These are phyloP conservation scores for Fusarium anguioides DNA, from an alignment of 2,329 filamentous ascomycete species.

Conservation along the genomic window DNA sequence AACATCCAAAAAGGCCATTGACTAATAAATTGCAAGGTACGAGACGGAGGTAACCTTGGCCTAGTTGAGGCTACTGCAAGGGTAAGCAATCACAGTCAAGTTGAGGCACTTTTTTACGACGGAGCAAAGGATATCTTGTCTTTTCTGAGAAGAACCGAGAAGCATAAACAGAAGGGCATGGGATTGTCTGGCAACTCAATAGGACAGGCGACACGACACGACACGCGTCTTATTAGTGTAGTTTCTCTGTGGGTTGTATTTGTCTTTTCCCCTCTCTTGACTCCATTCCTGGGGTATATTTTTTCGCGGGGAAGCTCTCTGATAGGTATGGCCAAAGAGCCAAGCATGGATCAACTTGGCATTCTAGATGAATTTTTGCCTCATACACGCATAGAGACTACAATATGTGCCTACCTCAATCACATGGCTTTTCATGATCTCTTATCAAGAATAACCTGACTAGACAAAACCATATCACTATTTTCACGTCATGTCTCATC, in stretches of 20 bases:
- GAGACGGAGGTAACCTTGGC: slow-evolving; percentile 28
- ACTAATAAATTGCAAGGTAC: slow-evolving; percentile 29
- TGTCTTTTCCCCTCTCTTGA: slow-evolving; percentile 8
- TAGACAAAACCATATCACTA: neutral
- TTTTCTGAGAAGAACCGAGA: neutral
- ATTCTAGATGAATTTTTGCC: slow-evolving; percentile 20
- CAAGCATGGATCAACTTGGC: slow-evolving; percentile 7
- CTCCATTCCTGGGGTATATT: slow-evolving; percentile 18
- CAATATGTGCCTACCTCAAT: neutral
- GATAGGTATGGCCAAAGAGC: slow-evolving; percentile 1
- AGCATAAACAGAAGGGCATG: slow-evolving; percentile 2
- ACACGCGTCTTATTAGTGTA: slow-evolving; percentile 34
- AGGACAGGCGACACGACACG: too few species aligned
- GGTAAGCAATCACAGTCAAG: slow-evolving; percentile 25
- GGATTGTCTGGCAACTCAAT: neutral
- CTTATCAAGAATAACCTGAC: slow-evolving; percentile 13
- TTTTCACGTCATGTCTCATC: slow-evolving; percentile 36
- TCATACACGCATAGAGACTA: slow-evolving; percentile 3
- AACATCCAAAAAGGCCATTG: slow-evolving; percentile 24
- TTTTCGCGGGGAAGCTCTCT: slow-evolving; percentile 23
- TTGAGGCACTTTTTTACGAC: slow-evolving; percentile 23
- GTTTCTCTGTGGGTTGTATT: too few species aligned
- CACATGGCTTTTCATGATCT: slow-evolving; percentile 16
- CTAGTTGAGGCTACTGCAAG: slow-evolving; percentile 32
- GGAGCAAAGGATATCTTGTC: slow-evolving; percentile 4